Evolutionary conservation across 192 early-diverging fungal species (phyloP).

Genomic region (Dimargaris cristalligena): DNA sequence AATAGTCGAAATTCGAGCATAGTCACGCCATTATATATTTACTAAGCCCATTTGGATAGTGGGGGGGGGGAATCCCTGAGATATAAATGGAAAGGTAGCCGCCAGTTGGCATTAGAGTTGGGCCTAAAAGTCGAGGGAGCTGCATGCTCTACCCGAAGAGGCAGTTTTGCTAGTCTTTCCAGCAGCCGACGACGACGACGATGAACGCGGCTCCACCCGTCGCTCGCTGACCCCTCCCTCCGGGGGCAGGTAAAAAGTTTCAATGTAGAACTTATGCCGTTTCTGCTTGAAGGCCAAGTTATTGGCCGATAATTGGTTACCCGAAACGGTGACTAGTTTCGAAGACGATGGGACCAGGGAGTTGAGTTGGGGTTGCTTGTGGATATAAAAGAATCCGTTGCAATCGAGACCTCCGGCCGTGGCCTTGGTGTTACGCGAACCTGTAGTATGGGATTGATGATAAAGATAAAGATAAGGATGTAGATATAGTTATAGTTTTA

Average conservation of each 20-base stretch:
- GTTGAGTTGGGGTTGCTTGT: conserved; percentile 62
- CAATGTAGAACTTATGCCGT: conserved; percentile 80
- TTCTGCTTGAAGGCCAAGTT: conserved; percentile 76
- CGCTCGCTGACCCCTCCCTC: conserved; percentile 68
- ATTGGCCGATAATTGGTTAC: conserved; percentile 31
- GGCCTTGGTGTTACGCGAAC: conserved; percentile 32
- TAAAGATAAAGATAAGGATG: too few species aligned
- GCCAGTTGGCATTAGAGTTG: too few species aligned
- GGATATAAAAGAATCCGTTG: conserved; percentile 76
- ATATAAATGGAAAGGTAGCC: too few species aligned
- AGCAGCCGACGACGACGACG: not conserved
- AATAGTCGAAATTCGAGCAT: too few species aligned
- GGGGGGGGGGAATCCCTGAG: too few species aligned
- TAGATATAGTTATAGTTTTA: too few species aligned
- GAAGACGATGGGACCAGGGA: conserved; percentile 52
- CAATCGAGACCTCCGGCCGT: conserved; percentile 50
- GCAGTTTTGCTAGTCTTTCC: conserved; percentile 5
- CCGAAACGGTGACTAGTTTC: conserved; percentile 34
- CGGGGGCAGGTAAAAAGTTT: conserved; percentile 86
- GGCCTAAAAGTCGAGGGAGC: too few species aligned
- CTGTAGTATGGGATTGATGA: too few species aligned
- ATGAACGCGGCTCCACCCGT: conserved; percentile 15
- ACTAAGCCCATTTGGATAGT: too few species aligned
- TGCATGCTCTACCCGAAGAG: too few species aligned
- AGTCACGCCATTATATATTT: too few species aligned